Conservation (phyloP, 2,329 filamentous ascomycete genomes). For the Cytospora paraplurivora region DNA sequence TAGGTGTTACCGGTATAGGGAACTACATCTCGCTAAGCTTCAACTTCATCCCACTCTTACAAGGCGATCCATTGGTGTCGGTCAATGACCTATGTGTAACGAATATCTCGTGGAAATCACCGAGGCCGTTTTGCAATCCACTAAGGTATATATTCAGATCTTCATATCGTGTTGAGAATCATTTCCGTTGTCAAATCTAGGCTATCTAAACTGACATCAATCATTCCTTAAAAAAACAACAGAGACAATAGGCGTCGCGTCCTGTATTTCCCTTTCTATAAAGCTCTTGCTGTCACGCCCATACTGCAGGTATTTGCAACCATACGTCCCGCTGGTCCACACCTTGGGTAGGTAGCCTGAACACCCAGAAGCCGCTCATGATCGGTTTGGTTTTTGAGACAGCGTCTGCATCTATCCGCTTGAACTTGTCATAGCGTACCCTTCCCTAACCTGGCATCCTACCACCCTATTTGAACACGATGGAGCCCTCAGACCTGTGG, state of each 20-base stretch:
- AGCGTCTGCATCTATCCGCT: not conserved
- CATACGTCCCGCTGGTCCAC: not conserved
- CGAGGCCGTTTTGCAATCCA: not conserved
- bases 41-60: not conserved
- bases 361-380: slow-evolving; percentile 4
- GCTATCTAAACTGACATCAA: slow-evolving; percentile 20
- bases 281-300: slow-evolving; percentile 14
- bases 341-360: not conserved
- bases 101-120: not conserved
- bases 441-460: not conserved
- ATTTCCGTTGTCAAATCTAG: slow-evolving; percentile 18
- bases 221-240: slow-evolving; percentile 6
- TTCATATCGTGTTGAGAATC: not conserved
- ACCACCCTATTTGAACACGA: slow-evolving; percentile 2
- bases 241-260: slow-evolving; percentile 11
- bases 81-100: not conserved
- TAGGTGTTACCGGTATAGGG: not conserved
- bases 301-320: slow-evolving; percentile 6
- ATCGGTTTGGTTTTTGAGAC: slow-evolving; percentile 1
- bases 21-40: not conserved
- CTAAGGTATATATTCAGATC: not conserved
- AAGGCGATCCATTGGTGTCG: no score
- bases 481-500: not conserved
- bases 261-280: slow-evolving; percentile 15
- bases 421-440: not conserved